Percentiles rank a stretch among this genome's conserved stretches.
Conservation (phyloP, 2,329 filamentous ascomycete genomes). For the Ustulina deusta region DNA sequence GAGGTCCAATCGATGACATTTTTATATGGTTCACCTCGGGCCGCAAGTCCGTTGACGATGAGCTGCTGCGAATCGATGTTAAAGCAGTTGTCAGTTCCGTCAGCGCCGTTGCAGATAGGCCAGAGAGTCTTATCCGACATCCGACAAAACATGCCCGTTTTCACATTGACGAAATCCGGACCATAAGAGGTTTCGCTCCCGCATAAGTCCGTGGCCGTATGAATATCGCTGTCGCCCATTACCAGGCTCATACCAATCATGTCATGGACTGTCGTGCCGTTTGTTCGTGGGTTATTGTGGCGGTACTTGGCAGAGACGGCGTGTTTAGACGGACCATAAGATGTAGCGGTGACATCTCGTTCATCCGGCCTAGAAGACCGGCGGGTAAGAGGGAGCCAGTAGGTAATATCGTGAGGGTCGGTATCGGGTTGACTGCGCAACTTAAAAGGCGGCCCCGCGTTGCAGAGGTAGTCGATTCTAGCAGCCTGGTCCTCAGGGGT, state of each 20-base stretch:
- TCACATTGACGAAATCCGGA: slow-evolving; percentile 45
- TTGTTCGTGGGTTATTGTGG: not conserved
- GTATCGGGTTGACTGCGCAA: slow-evolving; percentile 18
- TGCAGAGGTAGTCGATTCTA: slow-evolving; percentile 42
- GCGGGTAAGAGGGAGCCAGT: slow-evolving; percentile 30
- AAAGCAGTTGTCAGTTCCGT: slow-evolving; percentile 40
- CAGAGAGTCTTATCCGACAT: slow-evolving; percentile 47
- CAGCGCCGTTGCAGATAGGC: slow-evolving; percentile 38
- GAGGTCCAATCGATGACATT: slow-evolving; percentile 42
- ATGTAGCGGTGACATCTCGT: not conserved
- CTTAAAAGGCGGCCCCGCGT: slow-evolving; percentile 36
- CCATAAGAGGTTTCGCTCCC: slow-evolving; percentile 40
- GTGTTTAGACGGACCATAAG: slow-evolving; percentile 28
- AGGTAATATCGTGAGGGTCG: slow-evolving; percentile 37
- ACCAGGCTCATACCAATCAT: slow-evolving; percentile 37
- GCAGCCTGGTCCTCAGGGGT: slow-evolving; percentile 24
- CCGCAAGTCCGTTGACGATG: slow-evolving; percentile 37
- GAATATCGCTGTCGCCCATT: slow-evolving; percentile 38
- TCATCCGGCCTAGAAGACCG: slow-evolving; percentile 11
- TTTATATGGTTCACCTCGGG: slow-evolving; percentile 38
- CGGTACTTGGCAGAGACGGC: slow-evolving; percentile 38
- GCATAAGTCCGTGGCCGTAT: slow-evolving; percentile 44
- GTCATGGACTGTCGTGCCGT: slow-evolving; percentile 3
- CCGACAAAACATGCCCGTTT: slow-evolving; percentile 45
- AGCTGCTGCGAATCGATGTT: slow-evolving; percentile 35